Conservation (phyloP, 805 yeast genomes). For the Torulaspora microellipsoides region DNA sequence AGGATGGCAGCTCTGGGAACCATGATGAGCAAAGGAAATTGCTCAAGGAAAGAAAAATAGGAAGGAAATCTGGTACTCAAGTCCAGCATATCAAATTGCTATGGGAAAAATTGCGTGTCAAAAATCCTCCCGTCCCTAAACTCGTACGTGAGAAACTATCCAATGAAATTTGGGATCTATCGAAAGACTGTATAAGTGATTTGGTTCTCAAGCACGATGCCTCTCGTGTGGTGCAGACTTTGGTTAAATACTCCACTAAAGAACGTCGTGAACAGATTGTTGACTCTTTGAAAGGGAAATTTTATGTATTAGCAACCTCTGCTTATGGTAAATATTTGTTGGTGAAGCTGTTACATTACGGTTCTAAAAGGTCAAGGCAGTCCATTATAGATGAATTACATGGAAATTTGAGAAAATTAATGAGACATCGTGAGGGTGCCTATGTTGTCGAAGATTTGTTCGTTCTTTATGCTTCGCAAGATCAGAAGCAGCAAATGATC, state of each 20-base stretch:
- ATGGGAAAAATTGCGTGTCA: conserved; percentile 90
- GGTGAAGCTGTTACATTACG: conserved; percentile 87
- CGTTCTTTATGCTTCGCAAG: conserved; percentile 76
- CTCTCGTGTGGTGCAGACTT: conserved; percentile 90
- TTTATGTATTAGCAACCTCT: conserved; percentile 79
- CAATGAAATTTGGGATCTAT: conserved; percentile 77
- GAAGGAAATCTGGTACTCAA: conserved; percentile 81
- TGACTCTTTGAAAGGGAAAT: conserved; percentile 64
- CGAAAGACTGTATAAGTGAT: conserved; percentile 73
- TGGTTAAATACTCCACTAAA: conserved; percentile 78
- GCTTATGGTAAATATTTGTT: conserved; percentile 90
- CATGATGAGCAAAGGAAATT: conserved; percentile 80
- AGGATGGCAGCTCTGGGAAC: conserved; percentile 36
- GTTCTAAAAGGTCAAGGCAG: conserved; percentile 75
- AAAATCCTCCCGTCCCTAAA: conserved; percentile 74
- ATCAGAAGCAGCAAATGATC: conserved; percentile 85
- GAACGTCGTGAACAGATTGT: conserved; percentile 72
- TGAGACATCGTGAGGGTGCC: conserved; percentile 98
- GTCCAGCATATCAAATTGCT: conserved; percentile 78
- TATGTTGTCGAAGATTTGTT: conserved; percentile 92
- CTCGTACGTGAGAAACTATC: conserved; percentile 71
- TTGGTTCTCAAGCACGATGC: conserved; percentile 94
- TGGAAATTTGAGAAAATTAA: conserved; percentile 83
- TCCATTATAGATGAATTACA: conserved; percentile 77
- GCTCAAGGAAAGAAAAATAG: conserved; percentile 76